Percentiles rank a stretch among this genome's conserved stretches.
phyloP scores from a whole-genome alignment of 2,329 filamentous ascomycete species.

The Cladosporium sp. region DNA sequence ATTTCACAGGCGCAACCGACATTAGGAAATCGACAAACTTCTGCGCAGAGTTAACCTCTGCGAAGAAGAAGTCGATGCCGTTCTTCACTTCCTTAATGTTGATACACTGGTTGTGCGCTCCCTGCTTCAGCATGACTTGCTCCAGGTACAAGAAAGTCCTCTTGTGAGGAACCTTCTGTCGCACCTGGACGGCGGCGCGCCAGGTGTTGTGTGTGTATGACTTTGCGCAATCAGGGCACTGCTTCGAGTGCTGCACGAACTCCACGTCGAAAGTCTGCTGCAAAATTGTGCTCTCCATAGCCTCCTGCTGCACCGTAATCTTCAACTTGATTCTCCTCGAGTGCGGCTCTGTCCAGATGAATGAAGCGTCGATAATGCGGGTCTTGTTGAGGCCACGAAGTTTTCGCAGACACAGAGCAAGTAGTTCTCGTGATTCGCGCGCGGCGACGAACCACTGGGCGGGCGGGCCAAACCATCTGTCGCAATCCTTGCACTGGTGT shows the following conservation, averaged over 20 bases:
- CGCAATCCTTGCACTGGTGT: constrained; percentile 91
- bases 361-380: constrained; percentile 90
- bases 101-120: constrained; percentile 86
- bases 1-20: constrained; percentile 74
- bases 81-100: constrained; percentile 98
- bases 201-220: constrained; percentile 96
- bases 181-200: constrained; percentile 89
- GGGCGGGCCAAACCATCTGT: constrained; percentile 88
- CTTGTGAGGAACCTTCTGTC: constrained; percentile 97
- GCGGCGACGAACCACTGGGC: constrained; percentile 80
- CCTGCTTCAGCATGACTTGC: constrained; percentile 93
- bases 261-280: constrained; percentile 96
- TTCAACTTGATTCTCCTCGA: constrained; percentile 90
- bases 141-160: constrained; percentile 81
- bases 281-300: constrained; percentile 66
- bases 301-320: constrained; percentile 82
- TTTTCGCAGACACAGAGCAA: constrained; percentile 88
- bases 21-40: constrained; percentile 88
- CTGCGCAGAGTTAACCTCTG: constrained; percentile 84
- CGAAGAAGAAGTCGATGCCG: constrained; percentile 94
- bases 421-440: constrained; percentile 86
- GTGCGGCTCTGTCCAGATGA: constrained; percentile 98
- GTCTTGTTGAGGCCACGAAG: constrained; percentile 84
- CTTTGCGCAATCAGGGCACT: constrained; percentile 93
- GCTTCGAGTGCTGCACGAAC: constrained; percentile 85